Percentiles rank a stretch among this genome's conserved stretches.
Conservation (phyloP, 164 flowering plant species). For the Malania oleifera region DNA sequence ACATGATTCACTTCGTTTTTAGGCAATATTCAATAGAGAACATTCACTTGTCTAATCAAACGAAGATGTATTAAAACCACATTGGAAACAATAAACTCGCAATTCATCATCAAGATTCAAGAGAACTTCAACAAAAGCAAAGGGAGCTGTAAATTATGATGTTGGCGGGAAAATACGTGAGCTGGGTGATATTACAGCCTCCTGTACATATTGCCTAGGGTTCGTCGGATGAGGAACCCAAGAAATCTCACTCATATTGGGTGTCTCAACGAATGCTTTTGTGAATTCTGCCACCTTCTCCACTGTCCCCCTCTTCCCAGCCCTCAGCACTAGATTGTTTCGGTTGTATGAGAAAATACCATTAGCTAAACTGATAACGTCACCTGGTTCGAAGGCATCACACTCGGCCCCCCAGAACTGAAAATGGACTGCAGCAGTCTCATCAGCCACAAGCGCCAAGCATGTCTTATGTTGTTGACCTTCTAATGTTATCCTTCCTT, state of each 20-base stretch:
- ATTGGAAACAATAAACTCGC: too few species aligned
- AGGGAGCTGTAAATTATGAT: too few species aligned
- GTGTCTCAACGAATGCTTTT: not conserved
- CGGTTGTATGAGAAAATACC: slow-evolving; percentile 1
- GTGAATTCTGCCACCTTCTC: slow-evolving; percentile 1
- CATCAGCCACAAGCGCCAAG: slow-evolving; percentile 4
- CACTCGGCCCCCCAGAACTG: slow-evolving; percentile 4
- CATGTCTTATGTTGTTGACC: not conserved
- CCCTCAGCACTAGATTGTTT: not conserved
- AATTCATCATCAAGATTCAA: too few species aligned
- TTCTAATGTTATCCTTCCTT: slow-evolving; percentile 22
- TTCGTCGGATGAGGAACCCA: not conserved
- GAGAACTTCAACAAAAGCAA: too few species aligned
- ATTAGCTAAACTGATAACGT: not conserved
- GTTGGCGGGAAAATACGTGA: not conserved
- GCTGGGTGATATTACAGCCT: not conserved
- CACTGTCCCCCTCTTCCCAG: not conserved
- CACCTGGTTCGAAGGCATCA: slow-evolving; percentile 6
- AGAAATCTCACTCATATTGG: slow-evolving; percentile 3
- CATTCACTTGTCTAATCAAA: too few species aligned
- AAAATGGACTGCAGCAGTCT: slow-evolving; percentile 3
- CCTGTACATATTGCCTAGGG: not conserved
- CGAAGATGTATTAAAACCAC: too few species aligned
- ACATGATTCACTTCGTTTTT: too few species aligned
- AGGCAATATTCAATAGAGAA: too few species aligned